phyloP scores from a whole-genome alignment of 2,329 filamentous ascomycete genomes.

The Alternaria arbusti region DNA sequence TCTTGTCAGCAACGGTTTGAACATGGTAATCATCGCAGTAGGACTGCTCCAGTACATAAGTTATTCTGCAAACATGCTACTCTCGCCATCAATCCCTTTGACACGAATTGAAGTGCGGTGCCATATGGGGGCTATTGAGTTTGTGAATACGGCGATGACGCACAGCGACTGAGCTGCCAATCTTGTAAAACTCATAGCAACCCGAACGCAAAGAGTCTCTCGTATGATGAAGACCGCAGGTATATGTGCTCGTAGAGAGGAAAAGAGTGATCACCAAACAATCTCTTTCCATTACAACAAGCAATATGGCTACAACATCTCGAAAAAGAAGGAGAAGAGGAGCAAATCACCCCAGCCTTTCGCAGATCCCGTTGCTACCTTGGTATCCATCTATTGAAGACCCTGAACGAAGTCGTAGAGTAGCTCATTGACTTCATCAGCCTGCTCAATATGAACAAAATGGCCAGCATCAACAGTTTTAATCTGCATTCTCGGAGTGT shows the following conservation, averaged over 20 bases:
- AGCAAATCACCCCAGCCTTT: not conserved
- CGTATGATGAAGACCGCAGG: not conserved
- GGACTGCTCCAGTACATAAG: too few relatives aligned
- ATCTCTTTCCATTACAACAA: not conserved
- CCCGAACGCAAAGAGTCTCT: not conserved
- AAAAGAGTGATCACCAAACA: not conserved
- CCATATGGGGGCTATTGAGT: not conserved
- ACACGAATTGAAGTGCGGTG: not conserved
- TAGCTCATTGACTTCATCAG: not conserved
- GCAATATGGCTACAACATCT: rapidly evolving
- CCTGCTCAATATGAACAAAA: not conserved
- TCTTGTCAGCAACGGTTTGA: too few relatives aligned
- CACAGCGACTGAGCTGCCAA: not conserved
- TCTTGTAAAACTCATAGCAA: not conserved
- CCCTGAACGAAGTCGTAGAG: not conserved
- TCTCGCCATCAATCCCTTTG: too few relatives aligned
- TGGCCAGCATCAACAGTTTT: not conserved
- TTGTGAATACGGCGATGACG: rapidly evolving
- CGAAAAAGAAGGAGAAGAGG: not conserved
- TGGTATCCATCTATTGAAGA: not conserved
- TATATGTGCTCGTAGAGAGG: not conserved
- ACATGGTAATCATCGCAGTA: too few relatives aligned
- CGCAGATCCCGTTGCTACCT: not conserved
- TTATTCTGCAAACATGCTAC: too few relatives aligned
- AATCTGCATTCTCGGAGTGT: not conserved